phyloP scores from a whole-genome alignment of 257 asterid species.

The Eucommia ulmoides region DNA sequence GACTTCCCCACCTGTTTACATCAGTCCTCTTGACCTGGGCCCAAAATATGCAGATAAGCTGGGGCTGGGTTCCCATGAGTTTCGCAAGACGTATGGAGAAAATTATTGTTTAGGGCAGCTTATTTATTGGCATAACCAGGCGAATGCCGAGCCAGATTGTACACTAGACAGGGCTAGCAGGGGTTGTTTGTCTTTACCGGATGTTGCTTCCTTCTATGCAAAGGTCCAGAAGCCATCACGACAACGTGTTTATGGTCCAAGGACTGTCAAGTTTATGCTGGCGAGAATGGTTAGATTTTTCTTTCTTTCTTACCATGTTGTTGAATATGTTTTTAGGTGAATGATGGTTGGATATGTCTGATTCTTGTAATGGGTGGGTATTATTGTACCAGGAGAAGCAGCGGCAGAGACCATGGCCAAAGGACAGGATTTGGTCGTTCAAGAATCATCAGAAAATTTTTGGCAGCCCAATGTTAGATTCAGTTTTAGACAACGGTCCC shows the following conservation, averaged over 20 bases:
- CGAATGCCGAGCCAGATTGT: slow-evolving; percentile 69
- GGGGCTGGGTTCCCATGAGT: slow-evolving; percentile 77
- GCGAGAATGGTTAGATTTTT: slow-evolving; percentile 59
- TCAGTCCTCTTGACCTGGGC: slow-evolving; percentile 91
- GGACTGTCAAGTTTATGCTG: slow-evolving; percentile 78
- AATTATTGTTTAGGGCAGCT: slow-evolving; percentile 91
- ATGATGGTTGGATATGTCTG: background rate
- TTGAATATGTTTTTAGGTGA: background rate
- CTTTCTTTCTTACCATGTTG: background rate
- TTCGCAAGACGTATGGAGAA: slow-evolving; percentile 80
- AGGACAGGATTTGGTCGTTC: slow-evolving; percentile 87
- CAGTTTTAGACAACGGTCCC: slow-evolving; percentile 41
- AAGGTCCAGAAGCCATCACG: slow-evolving; percentile 89
- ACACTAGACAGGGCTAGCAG: slow-evolving; percentile 64
- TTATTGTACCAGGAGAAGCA: slow-evolving; percentile 60
- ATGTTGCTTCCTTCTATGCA: slow-evolving; percentile 84
- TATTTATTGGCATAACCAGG: slow-evolving; percentile 80
- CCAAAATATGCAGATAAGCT: slow-evolving; percentile 77
- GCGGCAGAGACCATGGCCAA: slow-evolving; percentile 87
- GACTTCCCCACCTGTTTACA: slow-evolving; percentile 86
- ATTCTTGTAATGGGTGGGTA: background rate
- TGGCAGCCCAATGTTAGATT: slow-evolving; percentile 89
- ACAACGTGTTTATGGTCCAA: slow-evolving; percentile 89
- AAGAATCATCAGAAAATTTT: slow-evolving; percentile 40
- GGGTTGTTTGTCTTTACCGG: slow-evolving; percentile 95